These are phyloP conservation scores for Lizonia empirigonia DNA, from an alignment of 2,329 filamentous ascomycete genomes.

Conservation along the genomic window DNA sequence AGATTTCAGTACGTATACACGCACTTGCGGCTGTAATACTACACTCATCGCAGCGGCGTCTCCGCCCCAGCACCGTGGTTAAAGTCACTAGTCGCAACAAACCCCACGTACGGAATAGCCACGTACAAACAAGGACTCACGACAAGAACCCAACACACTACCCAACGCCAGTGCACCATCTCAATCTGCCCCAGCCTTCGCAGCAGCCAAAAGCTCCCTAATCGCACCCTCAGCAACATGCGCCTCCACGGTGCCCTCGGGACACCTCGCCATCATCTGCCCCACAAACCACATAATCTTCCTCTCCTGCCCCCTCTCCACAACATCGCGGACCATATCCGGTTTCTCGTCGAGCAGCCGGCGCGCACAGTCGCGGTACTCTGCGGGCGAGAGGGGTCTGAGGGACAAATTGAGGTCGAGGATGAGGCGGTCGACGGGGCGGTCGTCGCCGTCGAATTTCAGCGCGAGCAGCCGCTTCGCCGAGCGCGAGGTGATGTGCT, in stretches of 20 bases:
- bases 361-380: constrained; percentile 62
- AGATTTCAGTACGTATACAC: no score
- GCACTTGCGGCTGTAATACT: no score
- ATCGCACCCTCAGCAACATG: constrained; percentile 62
- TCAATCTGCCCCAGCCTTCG: neutral
- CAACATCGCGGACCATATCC: constrained; percentile 64
- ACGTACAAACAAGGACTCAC: no score
- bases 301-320: constrained; percentile 63
- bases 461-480: constrained; percentile 65
- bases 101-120: no score
- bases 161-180: neutral
- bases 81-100: no score
- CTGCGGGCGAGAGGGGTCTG: constrained; percentile 59
- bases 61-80: no score
- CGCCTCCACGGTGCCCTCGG: constrained; percentile 67
- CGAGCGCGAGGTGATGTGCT: constrained; percentile 58
- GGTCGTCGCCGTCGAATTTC: constrained; percentile 59
- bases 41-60: no score
- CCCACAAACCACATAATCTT: constrained; percentile 73
- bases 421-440: constrained; percentile 59
- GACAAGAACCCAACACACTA: no score
- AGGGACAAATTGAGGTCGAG: constrained; percentile 62
- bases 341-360: constrained; percentile 60
- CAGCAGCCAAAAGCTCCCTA: constrained; percentile 52
- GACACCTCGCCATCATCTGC: constrained; percentile 67